Percentiles rank a stretch among this genome's conserved stretches.
Conservation (phyloP, 352 stramenopile species). For the Globisporangium okanoganense region DNA sequence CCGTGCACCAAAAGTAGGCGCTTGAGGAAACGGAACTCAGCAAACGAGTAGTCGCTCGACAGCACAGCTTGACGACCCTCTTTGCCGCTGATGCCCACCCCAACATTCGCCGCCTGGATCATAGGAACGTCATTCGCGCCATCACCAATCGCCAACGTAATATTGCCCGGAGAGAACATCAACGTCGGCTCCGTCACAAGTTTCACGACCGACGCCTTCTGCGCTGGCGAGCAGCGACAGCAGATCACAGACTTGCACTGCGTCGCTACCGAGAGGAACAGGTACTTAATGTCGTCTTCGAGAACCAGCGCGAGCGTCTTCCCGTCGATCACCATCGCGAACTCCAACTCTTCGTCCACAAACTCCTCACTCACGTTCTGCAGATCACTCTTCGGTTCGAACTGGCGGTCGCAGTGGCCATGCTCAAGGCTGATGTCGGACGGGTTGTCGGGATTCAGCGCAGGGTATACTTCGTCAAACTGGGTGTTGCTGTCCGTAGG, state of each 20-base stretch:
- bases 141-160: constrained; percentile 83
- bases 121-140: constrained; percentile 87
- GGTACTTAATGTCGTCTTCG: constrained; percentile 88
- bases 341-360: constrained; percentile 78
- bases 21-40: constrained; percentile 82
- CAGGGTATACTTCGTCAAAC: constrained; percentile 74
- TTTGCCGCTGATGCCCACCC: constrained; percentile 84
- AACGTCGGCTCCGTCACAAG: constrained; percentile 85
- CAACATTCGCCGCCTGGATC: constrained; percentile 86
- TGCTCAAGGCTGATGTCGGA: constrained; percentile 55
- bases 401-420: constrained; percentile 56
- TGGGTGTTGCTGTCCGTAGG: constrained; percentile 34
- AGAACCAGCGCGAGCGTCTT: constrained; percentile 80
- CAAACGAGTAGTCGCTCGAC: constrained; percentile 82
- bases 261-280: constrained; percentile 83
- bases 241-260: constrained; percentile 90
- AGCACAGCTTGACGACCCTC: constrained; percentile 83
- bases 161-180: constrained; percentile 87
- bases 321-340: constrained; percentile 89
- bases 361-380: constrained; percentile 39
- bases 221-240: constrained; percentile 77
- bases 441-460: constrained; percentile 42
- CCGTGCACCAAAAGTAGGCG: constrained; percentile 79
- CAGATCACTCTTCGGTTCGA: constrained; percentile 54
- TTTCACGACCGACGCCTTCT: constrained; percentile 85